Evolutionary conservation across 352 stramenopile genomes (phyloP), one percentile per base, ranked within the genome.

Genomic region (Globisporangium mamillatum): DNA sequence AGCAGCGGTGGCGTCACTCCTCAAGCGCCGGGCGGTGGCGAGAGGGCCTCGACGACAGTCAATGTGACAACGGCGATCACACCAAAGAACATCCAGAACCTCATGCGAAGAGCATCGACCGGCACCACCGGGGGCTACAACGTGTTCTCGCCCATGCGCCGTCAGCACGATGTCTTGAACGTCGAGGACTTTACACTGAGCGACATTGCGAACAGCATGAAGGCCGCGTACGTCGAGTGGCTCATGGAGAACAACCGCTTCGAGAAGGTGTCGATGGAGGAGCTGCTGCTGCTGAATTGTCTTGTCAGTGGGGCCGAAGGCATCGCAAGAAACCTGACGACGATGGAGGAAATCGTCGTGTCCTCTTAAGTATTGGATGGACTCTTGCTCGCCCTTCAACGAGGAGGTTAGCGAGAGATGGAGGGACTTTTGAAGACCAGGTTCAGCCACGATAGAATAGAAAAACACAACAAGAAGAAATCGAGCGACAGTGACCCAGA

Each of bases 161-260:
- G 82, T n/a, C 72, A 91, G 38, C 87, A 93, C 75, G 85, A 95
- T 34, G 80, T 95, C 46, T 60, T 93, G 9, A 93, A 93, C 66
- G 82, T 94, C 2, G 86, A 91, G 41, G 86, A 92, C 64, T 94
- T 94, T 48, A 84, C 75, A 12, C 78, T 91, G 7, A 76, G 75
- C 36, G 85, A 93, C 32, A 91, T 92, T 27, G 85, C 87, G 0
- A 70, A 73, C 10, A 70, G 78, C 56, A 91, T 95, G 82, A 92
- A 92, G 62, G 72, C 81, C 55, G 79, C 84, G 7, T 93, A 93
- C 53, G 82, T 92, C 9, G 82, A 91, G 75, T 92, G 83, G 83
- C 73, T 93, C 20, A 86, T 94, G 80, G 87, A 92, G 71, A 79
- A 72, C 38, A 78, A 84, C 25, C 83, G 85, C 16, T 93, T 85